Conservation (phyloP, 495 filamentous ascomycete species). For the Annulohypoxylon stygium region DNA sequence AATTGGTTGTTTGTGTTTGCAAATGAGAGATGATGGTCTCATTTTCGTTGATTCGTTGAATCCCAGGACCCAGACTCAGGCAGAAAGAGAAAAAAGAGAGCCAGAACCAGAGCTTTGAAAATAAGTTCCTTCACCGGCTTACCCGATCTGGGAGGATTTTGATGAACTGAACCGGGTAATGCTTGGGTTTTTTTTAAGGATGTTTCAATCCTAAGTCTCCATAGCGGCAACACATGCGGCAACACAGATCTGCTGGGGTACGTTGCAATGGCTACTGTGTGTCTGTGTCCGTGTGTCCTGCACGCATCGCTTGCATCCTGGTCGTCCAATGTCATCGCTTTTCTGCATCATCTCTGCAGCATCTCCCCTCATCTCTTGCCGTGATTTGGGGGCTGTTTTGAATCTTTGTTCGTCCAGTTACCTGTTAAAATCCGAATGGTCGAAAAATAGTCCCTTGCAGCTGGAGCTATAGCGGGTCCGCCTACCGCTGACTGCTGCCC, state of each 20-base stretch:
- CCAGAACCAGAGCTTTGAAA: background rate
- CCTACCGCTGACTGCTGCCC: slow-evolving; percentile 27
- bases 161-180: slow-evolving; percentile 11
- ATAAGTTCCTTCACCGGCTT: slow-evolving; percentile 31
- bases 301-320: slow-evolving; percentile 13
- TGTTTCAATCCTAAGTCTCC: slow-evolving; percentile 10
- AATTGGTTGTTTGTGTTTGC: slow-evolving; percentile 18
- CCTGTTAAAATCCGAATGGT: background rate
- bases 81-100: background rate
- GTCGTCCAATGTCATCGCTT: background rate
- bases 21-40: slow-evolving; percentile 22
- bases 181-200: background rate
- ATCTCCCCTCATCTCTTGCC: slow-evolving; percentile 3
- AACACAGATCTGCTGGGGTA: slow-evolving; percentile 18
- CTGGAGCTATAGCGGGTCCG: slow-evolving; percentile 36
- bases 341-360: background rate
- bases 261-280: background rate
- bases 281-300: background rate
- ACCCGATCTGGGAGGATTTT: slow-evolving; percentile 4
- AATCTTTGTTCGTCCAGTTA: background rate
- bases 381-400: background rate
- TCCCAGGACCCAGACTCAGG: slow-evolving; percentile 6
- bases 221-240: slow-evolving; percentile 12
- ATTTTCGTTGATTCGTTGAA: slow-evolving; percentile 20
- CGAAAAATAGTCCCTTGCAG: slow-evolving; percentile 44